Conservation (phyloP, 768 basidiomycete species). For the Termitomyces titanicus region DNA sequence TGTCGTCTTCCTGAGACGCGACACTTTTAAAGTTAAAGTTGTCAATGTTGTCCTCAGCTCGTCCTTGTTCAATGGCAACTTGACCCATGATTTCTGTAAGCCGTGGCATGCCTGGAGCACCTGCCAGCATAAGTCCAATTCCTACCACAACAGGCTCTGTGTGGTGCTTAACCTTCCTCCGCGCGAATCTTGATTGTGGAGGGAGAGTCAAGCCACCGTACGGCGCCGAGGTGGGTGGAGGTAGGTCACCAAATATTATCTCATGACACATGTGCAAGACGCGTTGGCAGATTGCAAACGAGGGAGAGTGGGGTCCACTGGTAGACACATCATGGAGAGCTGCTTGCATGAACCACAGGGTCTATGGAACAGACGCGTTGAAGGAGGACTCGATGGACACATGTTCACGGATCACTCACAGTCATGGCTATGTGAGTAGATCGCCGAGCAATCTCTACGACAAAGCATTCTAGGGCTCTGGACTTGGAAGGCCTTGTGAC, state of each 20-base stretch:
- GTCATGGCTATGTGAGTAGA: constrained; percentile 96
- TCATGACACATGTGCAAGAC: constrained; percentile 90
- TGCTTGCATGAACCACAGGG: constrained; percentile 99
- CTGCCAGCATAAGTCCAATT: constrained; percentile 77
- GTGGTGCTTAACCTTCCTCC: constrained; percentile 69
- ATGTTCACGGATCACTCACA: constrained; percentile 46
- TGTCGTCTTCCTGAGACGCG: constrained; percentile 43
- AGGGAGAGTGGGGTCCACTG: constrained; percentile 56
- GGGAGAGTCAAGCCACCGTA: constrained; percentile 60
- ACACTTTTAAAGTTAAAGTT: constrained; percentile 46
- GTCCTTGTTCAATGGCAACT: constrained; percentile 88
- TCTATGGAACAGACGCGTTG: constrained; percentile 43
- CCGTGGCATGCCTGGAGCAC: constrained; percentile 69
- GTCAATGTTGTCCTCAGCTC: constrained; percentile 59
- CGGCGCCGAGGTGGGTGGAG: constrained; percentile 60
- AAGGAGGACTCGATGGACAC: constrained; percentile 4
- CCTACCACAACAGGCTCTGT: constrained; percentile 79
- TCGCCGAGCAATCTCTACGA: constrained; percentile 82
- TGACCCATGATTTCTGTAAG: constrained; percentile 74
- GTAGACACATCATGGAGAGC: constrained; percentile 77
- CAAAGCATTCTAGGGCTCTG: constrained; percentile 90
- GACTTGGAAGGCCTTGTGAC: constrained; percentile 91
- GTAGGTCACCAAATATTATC: constrained; percentile 90
- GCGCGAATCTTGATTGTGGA: constrained; percentile 42
- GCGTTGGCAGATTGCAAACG: constrained; percentile 90